Base-by-base conservation (phyloP, 306 rosid species). In the Luffa aegyptiaca region DNA sequence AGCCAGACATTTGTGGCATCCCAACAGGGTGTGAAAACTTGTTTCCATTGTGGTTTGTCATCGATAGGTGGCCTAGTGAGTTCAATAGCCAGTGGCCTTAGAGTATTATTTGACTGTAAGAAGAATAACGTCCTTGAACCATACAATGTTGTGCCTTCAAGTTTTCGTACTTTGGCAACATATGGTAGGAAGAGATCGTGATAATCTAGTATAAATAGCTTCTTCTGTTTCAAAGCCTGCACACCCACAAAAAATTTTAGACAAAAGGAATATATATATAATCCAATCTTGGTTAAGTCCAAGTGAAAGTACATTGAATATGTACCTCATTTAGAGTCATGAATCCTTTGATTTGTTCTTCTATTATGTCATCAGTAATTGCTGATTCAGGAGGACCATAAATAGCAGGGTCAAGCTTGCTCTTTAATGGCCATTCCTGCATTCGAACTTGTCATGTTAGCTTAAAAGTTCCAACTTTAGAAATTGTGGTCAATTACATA, bases 361-460 rank as follows among this genome's bases (percentile, higher is more conserved):
- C 93, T 45, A 94, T 44, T 61, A 87, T 12, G 85, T 92, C 87
- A 2, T 84, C 65, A 41, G 96, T 90, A 68, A 94, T 92, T 52
- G 82, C 87, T 41, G 96, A 92, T 84, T 89, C 93, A 31, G 86
- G 79, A 0, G 94, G 89, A 10, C 98, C 97, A 85, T 89, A 94
- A 36, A 90, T 36, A 5, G 79, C 20, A 0, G 97, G 97, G 51
- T 94, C 93, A 21, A 92, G 86, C 64, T 86, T 79, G 84, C 98
- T 94, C 81, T 86, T 90, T 84, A 94, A 26, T 76, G 98, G 98
- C 98, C 98, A 95, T 86, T 95, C 95, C 98, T 91, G 69, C 79
- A 62, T 21, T 59, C 0, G 26, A 48, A 72, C 36, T 48, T 49
- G 44, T 26, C 41, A 72, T 6, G 55, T 70, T 42, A 42, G 52